Percentiles rank a stretch among this genome's conserved stretches.
Evolutionary conservation across 1,284 basidiomycete species (phyloP).

Genomic region (Pisolithus thermaeus): DNA sequence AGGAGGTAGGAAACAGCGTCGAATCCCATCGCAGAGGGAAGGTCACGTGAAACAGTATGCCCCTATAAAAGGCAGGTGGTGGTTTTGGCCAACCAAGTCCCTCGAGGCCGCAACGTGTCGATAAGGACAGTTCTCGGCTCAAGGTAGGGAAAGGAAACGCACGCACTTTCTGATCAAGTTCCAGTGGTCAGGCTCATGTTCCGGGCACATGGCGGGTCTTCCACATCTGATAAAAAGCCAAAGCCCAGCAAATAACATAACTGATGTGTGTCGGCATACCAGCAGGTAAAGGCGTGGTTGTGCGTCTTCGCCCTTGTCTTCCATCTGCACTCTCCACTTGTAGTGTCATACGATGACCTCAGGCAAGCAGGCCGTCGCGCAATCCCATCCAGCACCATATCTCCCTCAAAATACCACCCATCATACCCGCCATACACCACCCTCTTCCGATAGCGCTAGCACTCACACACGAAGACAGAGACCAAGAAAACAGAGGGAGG

Average conservation of each 20-base stretch:
- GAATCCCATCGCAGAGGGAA: not conserved
- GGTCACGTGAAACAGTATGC: not conserved
- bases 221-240: constrained; percentile 22
- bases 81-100: constrained; percentile 16
- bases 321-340: constrained; percentile 29
- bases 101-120: constrained; percentile 24
- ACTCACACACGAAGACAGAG: constrained; percentile 42
- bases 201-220: constrained; percentile 8
- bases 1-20: not conserved
- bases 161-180: constrained; percentile 3
- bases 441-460: constrained; percentile 48
- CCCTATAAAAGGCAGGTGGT: constrained; percentile 12
- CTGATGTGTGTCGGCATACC: constrained; percentile 30
- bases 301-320: constrained; percentile 33
- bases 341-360: constrained; percentile 33
- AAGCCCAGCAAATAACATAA: constrained; percentile 23
- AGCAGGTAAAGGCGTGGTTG: constrained; percentile 32
- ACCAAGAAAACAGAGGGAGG: constrained; percentile 30
- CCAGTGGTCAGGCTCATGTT: constrained; percentile 14
- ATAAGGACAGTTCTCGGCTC: constrained; percentile 14
- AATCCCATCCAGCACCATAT: constrained; percentile 41
- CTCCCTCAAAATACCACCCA: constrained; percentile 50
- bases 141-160: constrained; percentile 11
- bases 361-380: constrained; percentile 27
- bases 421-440: constrained; percentile 46